Conservation (phyloP, 352 stramenopile genomes). For the Globisporangium camurandrum region DNA sequence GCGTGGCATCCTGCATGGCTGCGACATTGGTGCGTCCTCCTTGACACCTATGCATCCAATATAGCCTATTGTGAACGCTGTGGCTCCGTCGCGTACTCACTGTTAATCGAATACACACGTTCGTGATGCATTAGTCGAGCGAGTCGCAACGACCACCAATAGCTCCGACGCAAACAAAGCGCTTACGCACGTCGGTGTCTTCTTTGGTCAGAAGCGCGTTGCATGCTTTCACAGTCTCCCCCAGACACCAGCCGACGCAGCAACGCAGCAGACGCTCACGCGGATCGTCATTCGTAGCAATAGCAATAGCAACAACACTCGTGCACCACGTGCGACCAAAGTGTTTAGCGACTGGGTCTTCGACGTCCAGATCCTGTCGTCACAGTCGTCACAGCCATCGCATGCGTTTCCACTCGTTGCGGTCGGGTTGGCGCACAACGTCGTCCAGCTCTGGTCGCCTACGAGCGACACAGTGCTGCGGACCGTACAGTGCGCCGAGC, state of each 20-base stretch:
- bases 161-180: neutral
- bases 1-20: constrained; percentile 68
- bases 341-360: constrained; percentile 83
- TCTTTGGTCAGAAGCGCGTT: constrained; percentile 80
- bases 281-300: constrained; percentile 23
- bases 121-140: neutral
- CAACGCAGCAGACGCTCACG: constrained; percentile 12
- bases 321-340: constrained; percentile 18
- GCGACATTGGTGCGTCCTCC: constrained; percentile 42
- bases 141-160: neutral
- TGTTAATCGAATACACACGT: neutral
- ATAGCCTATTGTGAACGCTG: neutral
- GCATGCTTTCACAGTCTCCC: constrained; percentile 45
- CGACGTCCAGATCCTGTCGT: constrained; percentile 57
- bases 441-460: constrained; percentile 71
- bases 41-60: too few relatives aligned
- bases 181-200: constrained; percentile 32
- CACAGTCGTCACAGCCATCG: constrained; percentile 8
- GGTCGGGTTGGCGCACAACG: constrained; percentile 80
- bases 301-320: too few relatives aligned
- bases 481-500: constrained; percentile 61
- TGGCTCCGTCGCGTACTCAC: neutral
- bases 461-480: constrained; percentile 31
- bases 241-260: constrained; percentile 20
- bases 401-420: constrained; percentile 27